Evolutionary conservation across 2,329 filamentous ascomycete genomes (phyloP), one percentile per base, ranked within the genome.

Genomic region (Scleromitrula shiraiana): DNA sequence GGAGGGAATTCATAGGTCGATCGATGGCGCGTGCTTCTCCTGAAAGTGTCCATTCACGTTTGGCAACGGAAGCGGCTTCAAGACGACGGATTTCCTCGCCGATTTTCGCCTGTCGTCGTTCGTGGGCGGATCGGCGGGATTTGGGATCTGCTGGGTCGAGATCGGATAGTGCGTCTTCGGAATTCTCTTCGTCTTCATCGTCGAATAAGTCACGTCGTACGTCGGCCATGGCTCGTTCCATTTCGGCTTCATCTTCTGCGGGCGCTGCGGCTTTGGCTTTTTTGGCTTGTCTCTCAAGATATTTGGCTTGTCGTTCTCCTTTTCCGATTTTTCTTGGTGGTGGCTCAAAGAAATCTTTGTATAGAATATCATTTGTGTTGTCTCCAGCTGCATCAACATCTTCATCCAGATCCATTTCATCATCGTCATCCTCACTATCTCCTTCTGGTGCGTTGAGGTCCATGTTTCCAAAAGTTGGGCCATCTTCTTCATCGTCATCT

Each of bases 171-270:
- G 72, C 78, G 51, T 80, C 80, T 36, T 80, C 80, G 1, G 80
- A 83, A 49, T 80, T 80, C 7, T 80, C 80, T 26, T 68, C 65
- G 26, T 68, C 66, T 20, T 83, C 85, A 55, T 93, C 87, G 33
- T 95, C 88, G 56, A 97, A 96, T 10, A 98, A 73, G 64, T 97
- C 91, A 41, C 88, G 84, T 43, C 87, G 85, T 22, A 95, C 88
- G 62, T 89, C 82, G 17, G 80, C 82, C 74, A 96, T 95, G 23
- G 89, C 86, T 38, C 87, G 80, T 62, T 90, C 77, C 43, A 96
- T 73, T 32, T 93, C 87, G 22, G 73, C 77, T 23, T 82, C 77
- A 8, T 76, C 70, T 5, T 82, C 70, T 53, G 65, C 66, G 24
- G 60, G 66, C 42, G 65, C 68, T 8, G 63, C 61, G 27, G 43